phyloP scores from a whole-genome alignment of 495 filamentous ascomycete genomes.

The Aspergillus bridgeri region DNA sequence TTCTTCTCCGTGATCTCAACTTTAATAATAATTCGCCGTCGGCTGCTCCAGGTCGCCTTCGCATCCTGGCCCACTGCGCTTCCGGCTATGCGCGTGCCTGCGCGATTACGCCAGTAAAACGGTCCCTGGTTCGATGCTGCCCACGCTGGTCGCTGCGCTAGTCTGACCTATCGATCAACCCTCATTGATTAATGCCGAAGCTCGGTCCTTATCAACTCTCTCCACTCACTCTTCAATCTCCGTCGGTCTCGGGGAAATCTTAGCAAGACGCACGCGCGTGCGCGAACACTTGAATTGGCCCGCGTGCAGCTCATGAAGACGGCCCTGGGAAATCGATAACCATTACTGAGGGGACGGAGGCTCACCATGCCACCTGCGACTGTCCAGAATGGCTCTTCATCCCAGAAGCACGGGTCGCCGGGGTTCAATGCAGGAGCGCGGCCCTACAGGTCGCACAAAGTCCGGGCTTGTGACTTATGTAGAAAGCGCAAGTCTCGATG shows the following conservation, averaged over 20 bases:
- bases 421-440: constrained; percentile 45
- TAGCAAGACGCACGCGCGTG: not conserved
- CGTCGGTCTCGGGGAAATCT: constrained; percentile 1
- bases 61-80: too few relatives aligned
- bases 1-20: not conserved
- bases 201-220: not conserved
- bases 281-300: constrained; percentile 4
- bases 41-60: too few relatives aligned
- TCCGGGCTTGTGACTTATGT: constrained; percentile 50
- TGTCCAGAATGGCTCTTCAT: constrained; percentile 26
- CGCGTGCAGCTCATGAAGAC: constrained; percentile 5
- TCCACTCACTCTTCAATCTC: not conserved
- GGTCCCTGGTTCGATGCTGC: constrained; percentile 4
- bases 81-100: constrained; percentile 7
- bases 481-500: constrained; percentile 52
- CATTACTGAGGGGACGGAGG: constrained; percentile 15
- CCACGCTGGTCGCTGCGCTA: constrained; percentile 3
- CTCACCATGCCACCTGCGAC: constrained; percentile 40
- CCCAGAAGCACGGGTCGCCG: constrained; percentile 37
- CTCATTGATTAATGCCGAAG: not conserved
- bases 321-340: not conserved
- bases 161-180: not conserved
- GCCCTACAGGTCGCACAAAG: constrained; percentile 51
- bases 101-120: constrained; percentile 10
- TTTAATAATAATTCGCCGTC: not conserved